Evolutionary conservation across 345 rosid genomes (phyloP).

Genomic region (Melaleuca alternifolia): DNA sequence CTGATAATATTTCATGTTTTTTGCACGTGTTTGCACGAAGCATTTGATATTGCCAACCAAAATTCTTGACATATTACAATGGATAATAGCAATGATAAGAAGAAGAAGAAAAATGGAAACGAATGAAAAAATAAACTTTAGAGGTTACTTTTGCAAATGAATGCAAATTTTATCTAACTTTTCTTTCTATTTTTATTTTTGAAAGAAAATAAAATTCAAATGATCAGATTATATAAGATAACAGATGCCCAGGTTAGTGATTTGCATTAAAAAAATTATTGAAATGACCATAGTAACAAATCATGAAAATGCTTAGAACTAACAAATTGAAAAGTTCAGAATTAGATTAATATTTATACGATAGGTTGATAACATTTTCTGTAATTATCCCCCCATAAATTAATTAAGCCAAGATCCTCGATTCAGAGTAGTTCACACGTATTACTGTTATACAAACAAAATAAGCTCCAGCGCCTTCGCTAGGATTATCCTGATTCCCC

Average conservation of each 20-base stretch:
- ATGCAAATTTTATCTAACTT: neutral
- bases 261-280: neutral
- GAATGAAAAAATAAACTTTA: neutral
- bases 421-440: neutral
- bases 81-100: too few species aligned
- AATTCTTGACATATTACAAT: neutral
- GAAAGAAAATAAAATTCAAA: too few species aligned
- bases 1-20: neutral
- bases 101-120: too few species aligned
- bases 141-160: neutral
- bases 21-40: neutral
- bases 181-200: too few species aligned
- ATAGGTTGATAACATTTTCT: neutral
- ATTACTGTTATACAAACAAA: neutral
- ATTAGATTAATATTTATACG: neutral
- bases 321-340: neutral
- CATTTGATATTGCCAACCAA: neutral
- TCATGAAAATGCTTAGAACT: neutral
- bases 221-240: rapidly evolving
- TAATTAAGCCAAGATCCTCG: neutral
- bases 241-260: rapidly evolving
- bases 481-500: neutral
- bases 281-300: neutral
- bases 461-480: neutral
- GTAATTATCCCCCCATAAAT: neutral